phyloP scores from a whole-genome alignment of 495 filamentous ascomycete genomes.

The Thozetella sp. region DNA sequence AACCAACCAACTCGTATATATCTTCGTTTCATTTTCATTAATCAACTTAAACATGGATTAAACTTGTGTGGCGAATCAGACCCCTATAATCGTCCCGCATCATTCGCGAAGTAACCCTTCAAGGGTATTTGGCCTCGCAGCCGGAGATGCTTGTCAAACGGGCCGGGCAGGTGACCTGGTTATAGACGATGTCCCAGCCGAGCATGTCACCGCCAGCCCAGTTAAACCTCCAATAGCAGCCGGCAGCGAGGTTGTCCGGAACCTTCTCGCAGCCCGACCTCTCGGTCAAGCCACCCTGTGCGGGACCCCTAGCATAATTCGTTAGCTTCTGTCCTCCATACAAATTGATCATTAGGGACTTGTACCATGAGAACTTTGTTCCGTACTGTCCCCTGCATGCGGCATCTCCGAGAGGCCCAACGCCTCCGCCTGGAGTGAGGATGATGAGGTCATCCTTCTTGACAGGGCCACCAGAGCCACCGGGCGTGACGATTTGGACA shows the following conservation, averaged over 20 bases:
- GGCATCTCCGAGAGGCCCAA: constrained; percentile 41
- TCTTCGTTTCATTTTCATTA: no score
- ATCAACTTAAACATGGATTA: no score
- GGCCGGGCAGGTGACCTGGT: constrained; percentile 16
- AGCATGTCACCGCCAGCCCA: constrained; percentile 32
- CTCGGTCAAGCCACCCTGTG: constrained; percentile 45
- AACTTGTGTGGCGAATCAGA: no score
- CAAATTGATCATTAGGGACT: neutral
- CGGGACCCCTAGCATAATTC: constrained; percentile 41
- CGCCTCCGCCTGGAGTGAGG: constrained; percentile 53
- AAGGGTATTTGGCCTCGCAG: constrained; percentile 5
- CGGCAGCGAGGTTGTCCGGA: constrained; percentile 46
- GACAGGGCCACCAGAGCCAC: constrained; percentile 38
- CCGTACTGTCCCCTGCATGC: constrained; percentile 47
- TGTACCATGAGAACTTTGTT: constrained; percentile 14
- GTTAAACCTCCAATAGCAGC: constrained; percentile 57
- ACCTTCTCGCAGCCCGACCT: constrained; percentile 44
- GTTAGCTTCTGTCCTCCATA: neutral
- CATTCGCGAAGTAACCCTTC: neutral
- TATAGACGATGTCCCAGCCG: constrained; percentile 21
- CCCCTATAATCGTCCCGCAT: no score
- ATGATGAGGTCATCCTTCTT: constrained; percentile 51
- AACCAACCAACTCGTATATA: no score
- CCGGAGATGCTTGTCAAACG: constrained; percentile 21
- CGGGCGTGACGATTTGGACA: constrained; percentile 57